These are phyloP conservation scores for Fraxinus paxiana DNA, from an alignment of 305 asterid genomes.

Conservation along the genomic window DNA sequence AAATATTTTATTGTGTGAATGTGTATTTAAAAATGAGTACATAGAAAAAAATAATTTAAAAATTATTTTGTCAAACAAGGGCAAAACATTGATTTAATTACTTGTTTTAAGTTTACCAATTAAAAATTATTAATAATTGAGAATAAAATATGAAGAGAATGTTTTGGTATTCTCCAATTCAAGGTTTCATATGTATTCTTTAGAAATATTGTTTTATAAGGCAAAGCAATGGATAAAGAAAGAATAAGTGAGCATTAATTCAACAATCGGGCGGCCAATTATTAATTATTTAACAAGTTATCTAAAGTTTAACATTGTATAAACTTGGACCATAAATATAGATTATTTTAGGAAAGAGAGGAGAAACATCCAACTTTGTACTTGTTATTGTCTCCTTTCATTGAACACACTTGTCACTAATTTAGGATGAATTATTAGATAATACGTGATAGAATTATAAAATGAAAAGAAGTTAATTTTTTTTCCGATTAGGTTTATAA, in stretches of 20 bases:
- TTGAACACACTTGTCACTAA: background rate
- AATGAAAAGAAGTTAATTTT: background rate
- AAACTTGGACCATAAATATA: background rate
- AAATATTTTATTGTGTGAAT: too few relatives aligned
- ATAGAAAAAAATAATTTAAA: too few relatives aligned
- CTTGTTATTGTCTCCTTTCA: background rate
- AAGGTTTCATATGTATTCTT: background rate
- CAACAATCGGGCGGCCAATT: background rate
- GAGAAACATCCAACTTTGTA: background rate
- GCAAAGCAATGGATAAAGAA: background rate
- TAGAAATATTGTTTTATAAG: background rate
- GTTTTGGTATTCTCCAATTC: background rate
- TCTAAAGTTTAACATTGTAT: background rate
- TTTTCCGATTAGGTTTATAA: background rate
- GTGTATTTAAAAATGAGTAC: too few relatives aligned
- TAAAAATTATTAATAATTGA: background rate
- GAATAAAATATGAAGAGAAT: background rate
- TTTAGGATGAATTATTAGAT: background rate
- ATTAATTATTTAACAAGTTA: background rate
- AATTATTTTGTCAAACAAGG: too few relatives aligned
- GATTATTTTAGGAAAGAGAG: background rate
- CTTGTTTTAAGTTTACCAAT: background rate
- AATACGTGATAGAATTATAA: background rate
- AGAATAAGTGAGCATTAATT: background rate
- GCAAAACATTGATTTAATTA: background rate